Evolutionary conservation across 2,329 filamentous ascomycete genomes (phyloP).

Genomic region (Alternaria triticina): DNA sequence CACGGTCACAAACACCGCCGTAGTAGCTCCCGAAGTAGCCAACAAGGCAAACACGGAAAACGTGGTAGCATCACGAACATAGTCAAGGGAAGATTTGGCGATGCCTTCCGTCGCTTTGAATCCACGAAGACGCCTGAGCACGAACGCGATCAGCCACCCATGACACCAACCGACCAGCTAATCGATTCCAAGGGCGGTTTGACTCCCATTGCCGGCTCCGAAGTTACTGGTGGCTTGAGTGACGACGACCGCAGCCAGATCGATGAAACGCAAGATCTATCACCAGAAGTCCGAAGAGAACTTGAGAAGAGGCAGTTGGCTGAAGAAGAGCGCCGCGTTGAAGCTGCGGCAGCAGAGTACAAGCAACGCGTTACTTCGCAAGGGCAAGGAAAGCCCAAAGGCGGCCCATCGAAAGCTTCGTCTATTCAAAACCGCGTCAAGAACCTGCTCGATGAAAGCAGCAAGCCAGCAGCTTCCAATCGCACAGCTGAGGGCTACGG

Average conservation of each 20-base stretch:
- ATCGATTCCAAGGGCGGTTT: conserved; percentile 33
- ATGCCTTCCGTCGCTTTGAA: conserved; percentile 93
- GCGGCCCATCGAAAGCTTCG: conserved; percentile 67
- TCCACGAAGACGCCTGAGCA: conserved; percentile 43
- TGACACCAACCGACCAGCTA: conserved; percentile 34
- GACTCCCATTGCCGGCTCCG: conserved; percentile 78
- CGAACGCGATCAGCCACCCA: conserved; percentile 34
- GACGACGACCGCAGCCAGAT: conserved; percentile 71
- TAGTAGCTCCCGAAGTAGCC: conserved; percentile 62
- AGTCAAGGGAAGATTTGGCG: conserved; percentile 86
- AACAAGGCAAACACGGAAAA: conserved; percentile 69
- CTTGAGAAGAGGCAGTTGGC: conserved; percentile 81
- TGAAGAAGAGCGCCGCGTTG: conserved; percentile 89
- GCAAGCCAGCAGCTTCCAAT: conserved; percentile 58
- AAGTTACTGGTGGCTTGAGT: conserved; percentile 71
- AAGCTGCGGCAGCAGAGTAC: conserved; percentile 87
- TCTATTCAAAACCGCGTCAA: conserved; percentile 93
- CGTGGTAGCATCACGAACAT: conserved; percentile 75
- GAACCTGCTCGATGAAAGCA: conserved; percentile 78
- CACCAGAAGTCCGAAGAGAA: conserved; percentile 88
- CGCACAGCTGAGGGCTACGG: conserved; percentile 91
- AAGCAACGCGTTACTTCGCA: conserved; percentile 73
- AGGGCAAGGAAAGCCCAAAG: conserved; percentile 55
- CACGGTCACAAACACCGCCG: conserved; percentile 62
- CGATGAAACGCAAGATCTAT: conserved; percentile 73